phyloP scores from a whole-genome alignment of 2,329 filamentous ascomycete genomes.

The Phaeosphaeriaceae sp. region DNA sequence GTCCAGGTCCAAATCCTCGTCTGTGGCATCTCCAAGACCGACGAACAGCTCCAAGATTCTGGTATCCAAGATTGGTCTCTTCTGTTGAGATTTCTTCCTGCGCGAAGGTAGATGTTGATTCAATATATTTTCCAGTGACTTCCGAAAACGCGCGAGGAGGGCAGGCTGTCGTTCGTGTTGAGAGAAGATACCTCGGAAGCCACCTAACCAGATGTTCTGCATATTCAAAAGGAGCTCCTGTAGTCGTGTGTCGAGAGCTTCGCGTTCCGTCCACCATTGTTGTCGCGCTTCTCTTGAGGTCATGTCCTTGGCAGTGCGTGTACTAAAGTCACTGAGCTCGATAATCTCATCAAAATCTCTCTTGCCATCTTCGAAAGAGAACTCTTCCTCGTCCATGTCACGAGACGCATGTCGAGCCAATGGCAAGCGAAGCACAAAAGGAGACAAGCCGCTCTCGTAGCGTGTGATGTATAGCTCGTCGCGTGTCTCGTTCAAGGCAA shows the following conservation, averaged over 20 bases:
- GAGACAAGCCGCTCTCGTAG: constrained; percentile 74
- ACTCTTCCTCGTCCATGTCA: constrained; percentile 79
- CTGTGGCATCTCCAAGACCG: constrained; percentile 76
- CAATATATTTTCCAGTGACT: constrained; percentile 78
- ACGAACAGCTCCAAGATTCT: constrained; percentile 87
- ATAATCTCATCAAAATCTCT: constrained; percentile 85
- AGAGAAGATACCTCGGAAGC: constrained; percentile 93
- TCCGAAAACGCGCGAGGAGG: constrained; percentile 76
- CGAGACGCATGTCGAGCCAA: constrained; percentile 82
- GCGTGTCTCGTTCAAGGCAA: constrained; percentile 80
- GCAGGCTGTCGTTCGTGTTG: constrained; percentile 69
- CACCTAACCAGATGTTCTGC: constrained; percentile 92
- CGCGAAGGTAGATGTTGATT: constrained; percentile 87
- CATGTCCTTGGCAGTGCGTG: constrained; percentile 76
- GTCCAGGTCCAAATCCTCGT: constrained; percentile 76
- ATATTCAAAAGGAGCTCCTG: constrained; percentile 82
- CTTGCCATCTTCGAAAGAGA: constrained; percentile 82
- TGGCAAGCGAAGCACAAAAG: constrained; percentile 86
- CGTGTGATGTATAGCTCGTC: constrained; percentile 91
- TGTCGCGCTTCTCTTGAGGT: constrained; percentile 76
- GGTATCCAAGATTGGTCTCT: constrained; percentile 62
- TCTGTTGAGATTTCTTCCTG: constrained; percentile 63
- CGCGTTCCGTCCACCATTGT: constrained; percentile 89
- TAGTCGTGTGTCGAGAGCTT: constrained; percentile 78
- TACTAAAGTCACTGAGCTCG: constrained; percentile 79